Conservation (phyloP, 345 rosid genomes). For the Eucalyptus melliodora region DNA sequence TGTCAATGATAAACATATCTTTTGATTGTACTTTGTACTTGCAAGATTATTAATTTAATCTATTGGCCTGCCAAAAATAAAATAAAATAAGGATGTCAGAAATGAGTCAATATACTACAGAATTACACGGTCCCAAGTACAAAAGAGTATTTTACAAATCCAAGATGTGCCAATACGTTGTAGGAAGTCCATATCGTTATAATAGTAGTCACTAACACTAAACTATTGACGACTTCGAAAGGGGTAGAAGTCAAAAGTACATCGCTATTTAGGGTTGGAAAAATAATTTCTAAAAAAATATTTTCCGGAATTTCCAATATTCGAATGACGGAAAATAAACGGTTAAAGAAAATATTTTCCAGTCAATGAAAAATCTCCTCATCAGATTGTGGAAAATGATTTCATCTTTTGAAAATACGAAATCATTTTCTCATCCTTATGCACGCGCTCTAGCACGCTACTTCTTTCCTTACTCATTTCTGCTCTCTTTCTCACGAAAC, state of each 20-base stretch:
- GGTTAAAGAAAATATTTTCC: rapidly evolving
- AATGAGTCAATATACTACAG: not conserved
- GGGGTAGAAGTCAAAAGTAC: not conserved
- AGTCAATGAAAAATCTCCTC: rapidly evolving
- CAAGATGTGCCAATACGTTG: no score
- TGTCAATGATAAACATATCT: not conserved
- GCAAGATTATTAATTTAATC: not conserved
- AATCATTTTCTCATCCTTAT: no score
- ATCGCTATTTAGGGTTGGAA: rapidly evolving
- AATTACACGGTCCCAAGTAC: not conserved
- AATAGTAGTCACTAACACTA: no score
- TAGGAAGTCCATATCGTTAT: no score
- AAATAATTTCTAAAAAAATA: rapidly evolving
- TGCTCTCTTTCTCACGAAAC: no score
- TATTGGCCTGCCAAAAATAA: not conserved
- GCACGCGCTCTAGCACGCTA: rapidly evolving
- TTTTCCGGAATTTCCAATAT: rapidly evolving
- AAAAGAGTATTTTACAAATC: no score
- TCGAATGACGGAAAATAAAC: rapidly evolving
- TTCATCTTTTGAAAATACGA: no score
- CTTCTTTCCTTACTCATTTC: no score
- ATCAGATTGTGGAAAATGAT: no score
- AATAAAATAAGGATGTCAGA: not conserved
- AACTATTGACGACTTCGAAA: not conserved
- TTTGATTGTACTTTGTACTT: not conserved